Conservation (phyloP, 768 basidiomycete species). For the Amanita fuliginea region DNA sequence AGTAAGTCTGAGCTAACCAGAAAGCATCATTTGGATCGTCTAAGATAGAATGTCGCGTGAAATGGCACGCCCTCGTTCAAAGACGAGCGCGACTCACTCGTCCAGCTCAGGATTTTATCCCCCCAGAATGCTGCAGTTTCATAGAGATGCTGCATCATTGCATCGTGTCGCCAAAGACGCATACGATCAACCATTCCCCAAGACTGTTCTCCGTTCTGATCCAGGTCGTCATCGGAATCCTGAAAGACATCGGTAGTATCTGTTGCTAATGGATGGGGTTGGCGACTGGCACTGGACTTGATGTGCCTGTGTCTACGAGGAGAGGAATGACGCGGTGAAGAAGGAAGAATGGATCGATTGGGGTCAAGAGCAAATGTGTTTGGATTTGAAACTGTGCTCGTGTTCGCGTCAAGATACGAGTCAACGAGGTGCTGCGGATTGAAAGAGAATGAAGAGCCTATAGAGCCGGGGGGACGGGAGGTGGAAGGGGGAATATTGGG, state of each 20-base stretch:
- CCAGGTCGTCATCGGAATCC: constrained; percentile 49
- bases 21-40: constrained; percentile 97
- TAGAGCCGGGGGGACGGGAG: constrained; percentile 54
- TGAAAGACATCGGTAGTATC: constrained; percentile 71
- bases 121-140: constrained; percentile 98
- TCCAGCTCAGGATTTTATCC: constrained; percentile 93
- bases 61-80: background rate
- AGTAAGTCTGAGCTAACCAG: constrained; percentile 97
- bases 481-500: constrained; percentile 38
- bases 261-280: constrained; percentile 65
- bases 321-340: constrained; percentile 62
- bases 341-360: constrained; percentile 65
- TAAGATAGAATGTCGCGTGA: constrained; percentile 19
- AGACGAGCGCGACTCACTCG: constrained; percentile 49
- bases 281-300: constrained; percentile 37
- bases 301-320: constrained; percentile 43
- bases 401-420: constrained; percentile 56
- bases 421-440: constrained; percentile 69
- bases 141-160: constrained; percentile 96
- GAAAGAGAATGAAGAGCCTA: constrained; percentile 77
- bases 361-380: constrained; percentile 63
- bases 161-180: constrained; percentile 95
- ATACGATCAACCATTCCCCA: constrained; percentile 93
- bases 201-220: constrained; percentile 48
- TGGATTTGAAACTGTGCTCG: constrained; percentile 44